Evolutionary conservation across 352 stramenopile species (phyloP).

Genomic region (Pythium apleroticum): DNA sequence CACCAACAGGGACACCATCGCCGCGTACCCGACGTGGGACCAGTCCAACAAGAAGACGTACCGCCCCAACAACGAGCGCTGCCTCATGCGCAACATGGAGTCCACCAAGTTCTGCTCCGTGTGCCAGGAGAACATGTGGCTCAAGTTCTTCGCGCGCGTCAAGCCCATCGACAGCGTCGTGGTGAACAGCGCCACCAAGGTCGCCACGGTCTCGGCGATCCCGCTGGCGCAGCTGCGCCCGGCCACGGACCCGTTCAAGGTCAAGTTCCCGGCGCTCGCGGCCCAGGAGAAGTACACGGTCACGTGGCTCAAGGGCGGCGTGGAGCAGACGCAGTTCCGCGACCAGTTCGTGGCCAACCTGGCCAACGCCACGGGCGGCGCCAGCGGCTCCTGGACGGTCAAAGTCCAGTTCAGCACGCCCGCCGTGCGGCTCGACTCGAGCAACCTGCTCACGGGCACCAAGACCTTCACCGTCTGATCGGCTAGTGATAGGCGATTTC

Average conservation of each 20-base stretch:
- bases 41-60: constrained; percentile 32
- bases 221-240: constrained; percentile 31
- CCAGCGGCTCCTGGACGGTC: constrained; percentile 6
- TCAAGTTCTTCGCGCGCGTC: constrained; percentile 32
- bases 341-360: constrained; percentile 31
- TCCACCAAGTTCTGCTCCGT: constrained; percentile 37
- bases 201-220: constrained; percentile 25
- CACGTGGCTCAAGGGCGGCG: constrained; percentile 28
- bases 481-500: too few relatives aligned
- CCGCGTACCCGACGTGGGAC: constrained; percentile 35
- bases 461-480: not conserved
- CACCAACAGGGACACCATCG: constrained; percentile 27
- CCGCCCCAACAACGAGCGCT: constrained; percentile 37
- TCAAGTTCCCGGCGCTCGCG: constrained; percentile 29
- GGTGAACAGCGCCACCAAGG: constrained; percentile 25
- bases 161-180: constrained; percentile 36
- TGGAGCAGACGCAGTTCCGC: constrained; percentile 22
- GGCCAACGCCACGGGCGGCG: constrained; percentile 29
- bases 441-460: not conserved
- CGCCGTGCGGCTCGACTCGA: not conserved
- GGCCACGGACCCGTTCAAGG: constrained; percentile 26
- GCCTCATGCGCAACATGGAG: constrained; percentile 47
- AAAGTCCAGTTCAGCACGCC: not conserved
- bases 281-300: constrained; percentile 31
- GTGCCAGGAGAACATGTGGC: constrained; percentile 45